Evolutionary conservation across 2,329 filamentous ascomycete genomes (phyloP).

Genomic region (Venturia oleaginea): DNA sequence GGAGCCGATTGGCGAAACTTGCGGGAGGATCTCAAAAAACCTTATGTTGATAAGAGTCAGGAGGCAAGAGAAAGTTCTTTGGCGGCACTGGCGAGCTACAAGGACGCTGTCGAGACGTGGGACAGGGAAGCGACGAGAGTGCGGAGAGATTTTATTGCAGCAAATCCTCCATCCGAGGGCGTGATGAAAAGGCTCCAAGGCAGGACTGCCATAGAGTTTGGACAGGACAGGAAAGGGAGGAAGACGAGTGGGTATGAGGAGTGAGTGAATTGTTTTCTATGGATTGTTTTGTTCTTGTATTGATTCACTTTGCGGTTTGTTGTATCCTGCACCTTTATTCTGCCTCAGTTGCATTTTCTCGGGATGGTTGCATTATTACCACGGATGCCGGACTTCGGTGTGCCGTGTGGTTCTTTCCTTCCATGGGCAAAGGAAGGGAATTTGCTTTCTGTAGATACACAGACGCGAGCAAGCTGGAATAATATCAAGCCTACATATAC

Average conservation of each 20-base stretch:
- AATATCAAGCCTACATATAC: no score
- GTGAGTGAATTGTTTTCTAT: not conserved
- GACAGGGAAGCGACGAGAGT: slow-evolving; percentile 52
- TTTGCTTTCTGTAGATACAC: not conserved
- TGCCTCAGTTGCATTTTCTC: not conserved
- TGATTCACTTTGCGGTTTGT: not conserved
- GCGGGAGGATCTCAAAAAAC: slow-evolving; percentile 58
- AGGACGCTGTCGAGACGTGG: slow-evolving; percentile 59
- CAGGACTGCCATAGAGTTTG: slow-evolving; percentile 30
- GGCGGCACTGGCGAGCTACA: slow-evolving; percentile 49
- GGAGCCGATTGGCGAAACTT: slow-evolving; percentile 88
- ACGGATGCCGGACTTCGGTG: not conserved
- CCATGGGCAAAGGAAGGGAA: not conserved
- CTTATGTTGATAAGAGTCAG: slow-evolving; percentile 70
- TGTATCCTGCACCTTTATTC: not conserved
- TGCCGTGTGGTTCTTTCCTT: not conserved
- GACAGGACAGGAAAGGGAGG: slow-evolving; percentile 21
- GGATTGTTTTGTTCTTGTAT: not conserved
- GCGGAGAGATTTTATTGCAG: slow-evolving; percentile 33
- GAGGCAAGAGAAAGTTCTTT: slow-evolving; percentile 43
- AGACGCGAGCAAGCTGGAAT: no score
- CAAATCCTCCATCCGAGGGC: slow-evolving; percentile 23
- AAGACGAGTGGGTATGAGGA: slow-evolving; percentile 10
- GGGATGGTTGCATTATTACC: not conserved
- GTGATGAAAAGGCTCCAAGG: slow-evolving; percentile 20